Evolutionary conservation across 345 rosid species (phyloP), one percentile per base, ranked within the genome.

Genomic region (Gossypium raimondii): DNA sequence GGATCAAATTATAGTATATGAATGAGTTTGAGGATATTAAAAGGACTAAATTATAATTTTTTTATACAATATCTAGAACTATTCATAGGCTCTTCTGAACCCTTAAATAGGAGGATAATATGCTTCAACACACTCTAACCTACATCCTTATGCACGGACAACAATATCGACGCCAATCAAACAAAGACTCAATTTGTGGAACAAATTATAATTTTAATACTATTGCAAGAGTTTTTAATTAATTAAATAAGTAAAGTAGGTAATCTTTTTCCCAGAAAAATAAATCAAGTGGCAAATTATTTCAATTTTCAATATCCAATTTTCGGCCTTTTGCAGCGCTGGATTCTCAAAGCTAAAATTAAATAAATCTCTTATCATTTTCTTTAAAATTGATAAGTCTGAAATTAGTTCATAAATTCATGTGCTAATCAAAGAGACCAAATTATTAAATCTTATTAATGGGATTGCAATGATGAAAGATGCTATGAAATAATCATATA

Each of bases 111-210:
- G 7, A 34, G 41, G 7, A 34, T 34, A 34, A 34, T 5, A 5
- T 0, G 0, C 7, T 34, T 4, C 41, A 34, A 34, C 41, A 34
- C 7, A 5, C 0, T 34, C 0, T 34, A 34, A 34, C 1, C 7
- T 5, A 34, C 7, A 7, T 34, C 7, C 7, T 34, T 0, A 1
- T 34, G 7, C 41, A 34, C 1, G 0, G 0, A 34, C 1, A 34
- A 34, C 0, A 5, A 34, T 34, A 34, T 0, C 0, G 0, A 34
- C 7, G 1, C 41, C 1, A 34, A 4, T 5, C 41, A 34, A 34
- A 5, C 0, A 1, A 34, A 5, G 0, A 34, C 41, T 34, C 41
- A 34, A 34, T 34, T 1, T 0, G 1, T 7, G 7, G 0, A 34
- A 4, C 41, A 34, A 34, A 34, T 1, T 34, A 34, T 34, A 34